Base-by-base conservation (phyloP, 1,284 basidiomycete genomes). In the Sanghuangporus sanghuang region DNA sequence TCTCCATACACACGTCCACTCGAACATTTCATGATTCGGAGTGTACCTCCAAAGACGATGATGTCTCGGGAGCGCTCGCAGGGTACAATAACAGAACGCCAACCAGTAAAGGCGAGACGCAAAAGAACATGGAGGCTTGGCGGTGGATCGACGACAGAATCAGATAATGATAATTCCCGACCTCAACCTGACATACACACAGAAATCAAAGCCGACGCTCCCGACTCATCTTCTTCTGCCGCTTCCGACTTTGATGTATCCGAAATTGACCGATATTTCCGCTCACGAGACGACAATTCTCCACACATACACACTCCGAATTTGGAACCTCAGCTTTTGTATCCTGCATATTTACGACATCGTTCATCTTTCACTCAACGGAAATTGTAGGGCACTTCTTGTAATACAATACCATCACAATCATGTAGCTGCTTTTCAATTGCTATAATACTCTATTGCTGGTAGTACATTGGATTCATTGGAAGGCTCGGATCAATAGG, bases 1-100 rank as follows among this genome's bases (percentile, higher is more conserved):
- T 93, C 90, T 1, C 95, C 95, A 0, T 96, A 95, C 74, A 96
- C 95, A 9, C 84, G 93, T 56, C 88, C 88, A 6, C 80, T 94
- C 52, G 87, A 91, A 66, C 94, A 96, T 75, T 95, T 95, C 72
- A 93, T 93, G 4, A 93, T 96, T 2, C 83, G 94, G 27, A 92
- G 89, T 66, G 90, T 90, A 44, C 93, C 91, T 1, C 90, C 82
- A 56, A 79, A 82, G 69, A 69, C 9, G 70, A 71, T 23, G 66
- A 69, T 21, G 70, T 70, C 54, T 68, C 68, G 11, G 69, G 50
- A 42, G 21, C 32, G 49, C 32, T 52, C 59, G 71, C 42, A 68
- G 21, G 39, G 64, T 14, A 23, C 59, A 32, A 16, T 54, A 12
- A 40, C 70, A n/a, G 82, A 82, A 64, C 78, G 77, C 16, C 78